A percentile compares a stretch with the other conserved stretches of the same genome.
Conservation (phyloP, 1,284 basidiomycete genomes). For the Naganishia liquefaciens region DNA sequence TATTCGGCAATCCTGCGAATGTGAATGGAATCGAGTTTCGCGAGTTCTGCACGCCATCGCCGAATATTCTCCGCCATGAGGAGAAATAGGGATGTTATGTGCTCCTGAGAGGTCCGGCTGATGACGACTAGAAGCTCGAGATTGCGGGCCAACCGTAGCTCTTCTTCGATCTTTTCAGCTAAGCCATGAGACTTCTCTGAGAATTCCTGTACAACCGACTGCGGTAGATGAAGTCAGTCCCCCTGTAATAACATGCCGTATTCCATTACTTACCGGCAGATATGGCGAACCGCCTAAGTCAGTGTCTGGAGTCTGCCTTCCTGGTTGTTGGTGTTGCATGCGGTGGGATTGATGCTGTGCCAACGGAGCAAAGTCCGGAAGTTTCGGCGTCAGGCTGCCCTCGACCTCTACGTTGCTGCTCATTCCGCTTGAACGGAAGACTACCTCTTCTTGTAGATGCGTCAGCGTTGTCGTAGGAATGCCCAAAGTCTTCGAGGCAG, state of each 20-base stretch:
- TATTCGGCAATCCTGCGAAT: neutral
- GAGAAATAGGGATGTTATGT: constrained; percentile 66
- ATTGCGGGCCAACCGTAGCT: constrained; percentile 74
- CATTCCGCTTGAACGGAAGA: neutral
- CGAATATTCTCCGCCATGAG: constrained; percentile 68
- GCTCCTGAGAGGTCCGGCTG: constrained; percentile 75
- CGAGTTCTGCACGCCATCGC: constrained; percentile 68
- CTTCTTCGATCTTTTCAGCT: constrained; percentile 67
- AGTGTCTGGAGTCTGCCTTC: too few relatives aligned
- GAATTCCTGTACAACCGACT: constrained; percentile 66
- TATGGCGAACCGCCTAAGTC: too few relatives aligned
- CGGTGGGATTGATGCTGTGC: neutral
- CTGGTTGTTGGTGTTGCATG: neutral
- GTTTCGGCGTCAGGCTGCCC: too few relatives aligned
- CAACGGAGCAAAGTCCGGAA: neutral
- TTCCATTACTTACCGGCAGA: neutral
- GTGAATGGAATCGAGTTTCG: constrained; percentile 60
- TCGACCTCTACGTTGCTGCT: neutral
- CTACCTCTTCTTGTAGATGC: neutral
- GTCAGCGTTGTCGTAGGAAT: constrained; percentile 16
- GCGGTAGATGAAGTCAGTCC: constrained; percentile 58
- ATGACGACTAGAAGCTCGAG: constrained; percentile 85
- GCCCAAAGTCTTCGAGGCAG: constrained; percentile 58
- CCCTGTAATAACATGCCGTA: constrained; percentile 57
- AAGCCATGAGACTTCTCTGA: constrained; percentile 37